Evolutionary conservation across 345 rosid genomes (phyloP).

Genomic region (Populus alba): DNA sequence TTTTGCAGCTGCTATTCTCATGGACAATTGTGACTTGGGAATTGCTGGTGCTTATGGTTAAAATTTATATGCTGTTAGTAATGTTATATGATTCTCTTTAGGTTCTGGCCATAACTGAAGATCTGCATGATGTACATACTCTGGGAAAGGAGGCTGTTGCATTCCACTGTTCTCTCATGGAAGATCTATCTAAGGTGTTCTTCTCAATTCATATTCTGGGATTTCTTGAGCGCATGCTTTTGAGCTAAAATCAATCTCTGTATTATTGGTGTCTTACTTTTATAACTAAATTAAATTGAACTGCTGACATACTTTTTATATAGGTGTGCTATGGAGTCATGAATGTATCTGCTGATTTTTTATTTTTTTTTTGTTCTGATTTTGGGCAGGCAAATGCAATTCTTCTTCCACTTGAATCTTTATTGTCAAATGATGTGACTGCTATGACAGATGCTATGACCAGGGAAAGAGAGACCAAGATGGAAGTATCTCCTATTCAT

Average conservation of each 20-base stretch:
- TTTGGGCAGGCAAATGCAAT: conserved; percentile 64
- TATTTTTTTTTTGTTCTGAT: background rate
- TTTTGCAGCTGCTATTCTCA: conserved; percentile 1
- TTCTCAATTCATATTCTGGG: conserved; percentile 9
- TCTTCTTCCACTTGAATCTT: conserved; percentile 74
- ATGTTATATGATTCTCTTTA: conserved; percentile 32
- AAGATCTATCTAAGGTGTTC: conserved; percentile 75
- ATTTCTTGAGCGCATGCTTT: conserved; percentile 9
- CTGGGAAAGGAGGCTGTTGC: conserved; percentile 86
- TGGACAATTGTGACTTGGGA: background rate
- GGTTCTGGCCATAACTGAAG: conserved; percentile 89
- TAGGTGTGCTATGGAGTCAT: conserved; percentile 6
- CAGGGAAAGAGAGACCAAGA: conserved; percentile 67
- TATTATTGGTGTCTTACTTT: background rate
- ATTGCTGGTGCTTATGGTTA: conserved; percentile 2
- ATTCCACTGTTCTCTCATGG: conserved; percentile 66
- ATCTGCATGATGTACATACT: conserved; percentile 79
- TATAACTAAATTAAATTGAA: background rate
- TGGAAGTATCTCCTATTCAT: conserved; percentile 78
- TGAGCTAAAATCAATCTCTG: conserved; percentile 5
- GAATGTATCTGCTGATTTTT: conserved; percentile 6
- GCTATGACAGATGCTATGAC: conserved; percentile 80
- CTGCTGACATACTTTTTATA: background rate
- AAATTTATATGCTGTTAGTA: conserved; percentile 15
- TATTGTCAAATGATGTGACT: conserved; percentile 76